Percentiles rank a stretch among this genome's conserved stretches.
These are phyloP conservation scores for Leishmania tarentolae DNA, from an alignment of 208 protist genomes.

Conservation along the genomic window DNA sequence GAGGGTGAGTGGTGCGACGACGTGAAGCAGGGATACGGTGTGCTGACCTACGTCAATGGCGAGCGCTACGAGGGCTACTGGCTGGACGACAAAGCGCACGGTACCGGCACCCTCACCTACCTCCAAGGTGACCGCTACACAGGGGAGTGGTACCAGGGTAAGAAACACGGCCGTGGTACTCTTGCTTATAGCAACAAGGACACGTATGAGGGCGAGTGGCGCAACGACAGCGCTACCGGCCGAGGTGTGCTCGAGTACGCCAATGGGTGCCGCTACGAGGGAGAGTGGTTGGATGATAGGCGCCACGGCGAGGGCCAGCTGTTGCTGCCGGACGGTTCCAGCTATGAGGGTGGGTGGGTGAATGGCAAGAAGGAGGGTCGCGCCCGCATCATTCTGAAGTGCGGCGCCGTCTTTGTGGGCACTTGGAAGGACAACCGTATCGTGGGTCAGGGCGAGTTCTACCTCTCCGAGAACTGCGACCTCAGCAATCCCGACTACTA, in stretches of 20 bases:
- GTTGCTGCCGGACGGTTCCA: conserved; percentile 81
- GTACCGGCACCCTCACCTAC: conserved; percentile 89
- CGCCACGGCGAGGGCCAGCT: conserved; percentile 86
- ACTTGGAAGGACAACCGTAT: conserved; percentile 90
- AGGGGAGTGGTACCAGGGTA: conserved; percentile 90
- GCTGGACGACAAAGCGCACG: conserved; percentile 90
- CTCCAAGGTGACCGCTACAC: conserved; percentile 92
- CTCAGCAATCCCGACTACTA: conserved; percentile 93
- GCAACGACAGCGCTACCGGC: conserved; percentile 81
- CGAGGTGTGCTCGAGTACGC: conserved; percentile 89
- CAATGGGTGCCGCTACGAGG: conserved; percentile 91
- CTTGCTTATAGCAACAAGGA: conserved; percentile 93
- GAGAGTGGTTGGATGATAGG: conserved; percentile 83
- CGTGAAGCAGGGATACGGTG: conserved; percentile 92
- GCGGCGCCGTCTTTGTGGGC: conserved; percentile 86
- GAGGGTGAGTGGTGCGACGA: conserved; percentile 94
- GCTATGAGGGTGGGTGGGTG: conserved; percentile 87
- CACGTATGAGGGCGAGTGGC: conserved; percentile 91
- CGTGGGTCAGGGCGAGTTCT: conserved; percentile 87
- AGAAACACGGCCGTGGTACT: conserved; percentile 89
- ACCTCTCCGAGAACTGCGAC: conserved; percentile 88
- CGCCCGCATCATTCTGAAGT: conserved; percentile 90
- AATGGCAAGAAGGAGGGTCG: conserved; percentile 90
- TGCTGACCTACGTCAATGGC: conserved; percentile 90
- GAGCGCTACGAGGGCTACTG: conserved; percentile 90